Evolutionary conservation across 257 asterid genomes (phyloP).

Genomic region (Coffea eugenioides): DNA sequence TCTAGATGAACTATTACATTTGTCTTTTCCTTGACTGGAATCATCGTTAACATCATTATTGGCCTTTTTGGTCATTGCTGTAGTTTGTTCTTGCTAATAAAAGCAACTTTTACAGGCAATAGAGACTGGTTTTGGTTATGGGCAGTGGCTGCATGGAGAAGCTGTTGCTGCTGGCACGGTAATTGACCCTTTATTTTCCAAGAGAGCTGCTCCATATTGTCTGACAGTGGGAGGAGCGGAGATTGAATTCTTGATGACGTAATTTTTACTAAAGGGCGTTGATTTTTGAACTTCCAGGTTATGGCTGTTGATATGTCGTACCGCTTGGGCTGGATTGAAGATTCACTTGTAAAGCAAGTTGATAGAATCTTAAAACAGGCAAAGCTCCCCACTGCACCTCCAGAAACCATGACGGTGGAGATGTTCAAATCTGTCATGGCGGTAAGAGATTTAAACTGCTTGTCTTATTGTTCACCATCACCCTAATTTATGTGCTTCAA

Average conservation of each 20-base stretch:
- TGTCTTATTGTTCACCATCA: background rate
- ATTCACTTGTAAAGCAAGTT: slow-evolving; percentile 71
- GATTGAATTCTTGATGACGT: background rate
- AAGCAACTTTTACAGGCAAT: slow-evolving; percentile 62
- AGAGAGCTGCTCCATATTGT: background rate
- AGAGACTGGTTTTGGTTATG: slow-evolving; percentile 88
- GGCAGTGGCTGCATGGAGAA: slow-evolving; percentile 98
- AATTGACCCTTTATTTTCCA: background rate
- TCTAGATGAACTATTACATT: background rate
- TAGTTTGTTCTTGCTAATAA: slow-evolving; percentile 7
- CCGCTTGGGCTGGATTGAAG: slow-evolving; percentile 96
- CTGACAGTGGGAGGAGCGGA: background rate
- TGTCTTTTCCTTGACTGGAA: background rate
- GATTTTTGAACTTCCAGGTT: slow-evolving; percentile 47
- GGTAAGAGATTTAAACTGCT: slow-evolving; percentile 47
- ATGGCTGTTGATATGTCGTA: slow-evolving; percentile 97
- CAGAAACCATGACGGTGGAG: slow-evolving; percentile 73
- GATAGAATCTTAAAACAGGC: slow-evolving; percentile 60
- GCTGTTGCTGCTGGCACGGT: slow-evolving; percentile 99
- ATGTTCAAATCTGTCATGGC: slow-evolving; percentile 96
- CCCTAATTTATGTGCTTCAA: background rate
- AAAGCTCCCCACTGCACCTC: slow-evolving; percentile 82
- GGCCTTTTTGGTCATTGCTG: background rate
- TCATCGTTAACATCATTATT: background rate
- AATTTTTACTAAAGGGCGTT: slow-evolving; percentile 9